Conservation (phyloP, 2,329 filamentous ascomycete genomes). For the Fusarium zealandicum region DNA sequence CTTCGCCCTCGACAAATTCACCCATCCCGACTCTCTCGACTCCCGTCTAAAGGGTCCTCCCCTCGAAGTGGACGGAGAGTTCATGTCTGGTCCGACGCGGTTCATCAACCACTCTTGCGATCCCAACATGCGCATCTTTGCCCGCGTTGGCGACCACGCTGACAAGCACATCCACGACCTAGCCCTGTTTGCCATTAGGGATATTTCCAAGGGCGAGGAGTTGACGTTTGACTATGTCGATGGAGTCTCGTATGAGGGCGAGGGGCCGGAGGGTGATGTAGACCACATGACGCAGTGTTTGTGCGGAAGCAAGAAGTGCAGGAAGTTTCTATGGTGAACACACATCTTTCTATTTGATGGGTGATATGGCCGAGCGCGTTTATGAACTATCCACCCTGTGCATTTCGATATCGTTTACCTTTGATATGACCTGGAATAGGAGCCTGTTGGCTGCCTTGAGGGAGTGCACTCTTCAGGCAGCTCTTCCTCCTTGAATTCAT, state of each 20-base stretch:
- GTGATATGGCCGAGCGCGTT: neutral
- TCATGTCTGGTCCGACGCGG: constrained; percentile 77
- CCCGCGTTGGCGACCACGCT: constrained; percentile 77
- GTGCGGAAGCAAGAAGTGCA: constrained; percentile 71
- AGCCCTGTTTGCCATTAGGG: constrained; percentile 74
- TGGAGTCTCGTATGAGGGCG: constrained; percentile 62
- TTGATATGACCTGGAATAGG: neutral
- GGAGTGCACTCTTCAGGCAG: no score
- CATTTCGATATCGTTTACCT: neutral
- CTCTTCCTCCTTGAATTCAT: no score
- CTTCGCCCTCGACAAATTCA: constrained; percentile 84
- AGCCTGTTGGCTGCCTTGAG: neutral
- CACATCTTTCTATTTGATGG: neutral
- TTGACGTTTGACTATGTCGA: constrained; percentile 83
- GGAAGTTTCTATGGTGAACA: constrained; percentile 71
- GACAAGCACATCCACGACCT: constrained; percentile 79
- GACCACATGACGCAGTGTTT: constrained; percentile 65
- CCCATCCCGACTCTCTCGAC: constrained; percentile 62
- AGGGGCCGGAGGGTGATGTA: constrained; percentile 49
- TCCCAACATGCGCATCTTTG: constrained; percentile 81
- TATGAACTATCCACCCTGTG: neutral
- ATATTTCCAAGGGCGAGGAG: constrained; percentile 72
- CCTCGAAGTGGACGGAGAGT: constrained; percentile 74
- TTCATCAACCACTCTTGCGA: constrained; percentile 87
- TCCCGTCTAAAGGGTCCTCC: constrained; percentile 62